Evolutionary conservation across 192 early-diverging fungal genomes (phyloP).

Genomic region (Piromyces finnis): DNA sequence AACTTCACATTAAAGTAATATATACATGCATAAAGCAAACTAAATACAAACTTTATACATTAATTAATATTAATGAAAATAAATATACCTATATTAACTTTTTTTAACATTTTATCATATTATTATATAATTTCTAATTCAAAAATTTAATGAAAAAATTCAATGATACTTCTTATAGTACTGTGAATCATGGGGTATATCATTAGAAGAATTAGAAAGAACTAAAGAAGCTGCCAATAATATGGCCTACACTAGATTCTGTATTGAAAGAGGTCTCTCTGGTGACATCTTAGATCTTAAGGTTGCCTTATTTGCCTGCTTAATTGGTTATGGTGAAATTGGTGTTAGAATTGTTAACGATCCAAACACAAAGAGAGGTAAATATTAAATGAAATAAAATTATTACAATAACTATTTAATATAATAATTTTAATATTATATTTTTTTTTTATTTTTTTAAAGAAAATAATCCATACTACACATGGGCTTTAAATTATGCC

Average conservation of each 20-base stretch:
- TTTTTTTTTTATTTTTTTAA: background rate
- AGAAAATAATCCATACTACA: conserved; percentile 64
- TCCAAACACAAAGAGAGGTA: conserved; percentile 36
- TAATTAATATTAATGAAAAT: too few relatives aligned
- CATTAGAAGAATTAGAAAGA: conserved; percentile 35
- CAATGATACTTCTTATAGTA: conserved; percentile 22
- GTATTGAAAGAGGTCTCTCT: conserved; percentile 49
- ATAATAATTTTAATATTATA: too few relatives aligned
- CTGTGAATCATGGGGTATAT: conserved; percentile 58
- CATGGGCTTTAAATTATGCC: conserved; percentile 59
- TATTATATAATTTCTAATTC: too few relatives aligned
- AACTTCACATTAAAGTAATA: conserved; percentile 44
- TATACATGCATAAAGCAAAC: too few relatives aligned
- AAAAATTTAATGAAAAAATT: too few relatives aligned
- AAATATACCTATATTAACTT: too few relatives aligned
- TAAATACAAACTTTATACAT: too few relatives aligned
- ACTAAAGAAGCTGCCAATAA: conserved; percentile 57
- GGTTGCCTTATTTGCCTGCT: conserved; percentile 65
- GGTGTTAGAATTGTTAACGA: conserved; percentile 40
- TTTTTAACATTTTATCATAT: background rate
- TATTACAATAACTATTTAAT: background rate
- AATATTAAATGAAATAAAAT: background rate
- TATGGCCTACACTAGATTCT: conserved; percentile 69
- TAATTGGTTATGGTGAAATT: conserved; percentile 70
- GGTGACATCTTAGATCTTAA: conserved; percentile 60